A percentile compares a stretch with the other conserved stretches of the same genome.
These are phyloP conservation scores for Fusarium hainanense DNA, from an alignment of 2,329 filamentous ascomycete species.

Conservation along the genomic window DNA sequence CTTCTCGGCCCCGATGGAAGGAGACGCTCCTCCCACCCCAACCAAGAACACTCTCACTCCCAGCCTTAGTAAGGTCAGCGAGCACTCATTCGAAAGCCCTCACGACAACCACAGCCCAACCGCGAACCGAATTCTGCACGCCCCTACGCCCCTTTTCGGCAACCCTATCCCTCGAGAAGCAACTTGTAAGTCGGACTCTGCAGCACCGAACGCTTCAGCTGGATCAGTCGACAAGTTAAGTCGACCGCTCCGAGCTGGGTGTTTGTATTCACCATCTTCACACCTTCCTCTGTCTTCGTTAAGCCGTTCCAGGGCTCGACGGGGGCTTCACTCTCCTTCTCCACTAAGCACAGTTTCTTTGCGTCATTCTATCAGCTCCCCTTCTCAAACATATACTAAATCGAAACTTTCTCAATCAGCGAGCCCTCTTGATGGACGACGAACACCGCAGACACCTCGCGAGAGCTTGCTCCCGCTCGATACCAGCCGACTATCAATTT, in stretches of 20 bases:
- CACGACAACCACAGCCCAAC: constrained; percentile 53
- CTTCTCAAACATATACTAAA: constrained; percentile 64
- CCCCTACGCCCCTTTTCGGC: constrained; percentile 56
- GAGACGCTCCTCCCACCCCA: constrained; percentile 89
- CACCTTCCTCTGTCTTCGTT: constrained; percentile 55
- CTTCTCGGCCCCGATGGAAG: constrained; percentile 48
- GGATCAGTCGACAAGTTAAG: constrained; percentile 25
- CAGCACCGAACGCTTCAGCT: constrained; percentile 19
- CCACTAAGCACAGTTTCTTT: constrained; percentile 48
- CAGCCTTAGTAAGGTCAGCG: constrained; percentile 54
- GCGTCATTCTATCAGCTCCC: constrained; percentile 42
- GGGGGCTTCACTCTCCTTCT: constrained; percentile 50
- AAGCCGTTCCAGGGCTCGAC: constrained; percentile 46
- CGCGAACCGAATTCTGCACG: constrained; percentile 57
- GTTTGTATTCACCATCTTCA: constrained; percentile 49
- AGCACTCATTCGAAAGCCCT: constrained; percentile 56
- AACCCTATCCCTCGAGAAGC: constrained; percentile 52
- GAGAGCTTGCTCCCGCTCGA: constrained; percentile 81
- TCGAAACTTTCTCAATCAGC: constrained; percentile 61
- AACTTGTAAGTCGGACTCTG: constrained; percentile 58
- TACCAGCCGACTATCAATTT: constrained; percentile 85
- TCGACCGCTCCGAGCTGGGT: constrained; percentile 47
- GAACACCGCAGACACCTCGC: constrained; percentile 81
- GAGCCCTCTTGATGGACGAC: constrained; percentile 69
- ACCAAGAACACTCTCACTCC: constrained; percentile 75